Base-by-base conservation (phyloP, 352 stramenopile species). In the Phytophthora agathidicida region DNA sequence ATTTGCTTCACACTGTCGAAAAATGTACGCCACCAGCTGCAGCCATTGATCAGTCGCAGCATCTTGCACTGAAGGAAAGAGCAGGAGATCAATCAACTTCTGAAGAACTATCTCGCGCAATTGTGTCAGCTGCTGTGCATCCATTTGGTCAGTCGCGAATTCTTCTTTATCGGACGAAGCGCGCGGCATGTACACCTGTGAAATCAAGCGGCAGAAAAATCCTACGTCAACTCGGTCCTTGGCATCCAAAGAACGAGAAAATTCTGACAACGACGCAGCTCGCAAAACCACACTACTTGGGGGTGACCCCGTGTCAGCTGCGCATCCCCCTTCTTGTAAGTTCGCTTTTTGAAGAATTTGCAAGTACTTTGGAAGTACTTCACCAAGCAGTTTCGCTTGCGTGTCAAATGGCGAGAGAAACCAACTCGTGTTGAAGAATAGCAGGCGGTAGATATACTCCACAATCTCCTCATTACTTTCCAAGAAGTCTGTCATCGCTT, bases 361-460 rank as follows among this genome's bases (percentile, higher is more conserved):
- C 10, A 91, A 38, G 49, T 91, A 93, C 26, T 57, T 68, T 10
- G 84, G 82, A 11, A 93, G 39, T 7, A 89, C 60, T 14, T 88
- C 75, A 23, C 68, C 65, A 0, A 93, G 51, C 5, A 95, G 56
- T 33, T 86, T 88, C 2, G 72, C 51, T 75, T 95, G 86, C 5
- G 83, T 93, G 5, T 88, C 80, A 49, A 86, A 93, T 13, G 82
- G 83, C 23, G 80, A 71, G 2, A 88, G 56, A 65, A 92, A 95
- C 86, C 86, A 95, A 33, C 71, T 92, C 11, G 72, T 80, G 31
- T 91, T 93, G 38, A 84, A 78, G 27, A 91, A 91, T 3, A 95
- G 62, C n/a, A 93, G 56, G 1, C 82, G 49, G 26, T 86, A 73
- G 16, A 93, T 80, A 41, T 73, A 81, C 46, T 71, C 67, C 17